Conservation (phyloP, 768 basidiomycete species). For the Mycena pura region DNA sequence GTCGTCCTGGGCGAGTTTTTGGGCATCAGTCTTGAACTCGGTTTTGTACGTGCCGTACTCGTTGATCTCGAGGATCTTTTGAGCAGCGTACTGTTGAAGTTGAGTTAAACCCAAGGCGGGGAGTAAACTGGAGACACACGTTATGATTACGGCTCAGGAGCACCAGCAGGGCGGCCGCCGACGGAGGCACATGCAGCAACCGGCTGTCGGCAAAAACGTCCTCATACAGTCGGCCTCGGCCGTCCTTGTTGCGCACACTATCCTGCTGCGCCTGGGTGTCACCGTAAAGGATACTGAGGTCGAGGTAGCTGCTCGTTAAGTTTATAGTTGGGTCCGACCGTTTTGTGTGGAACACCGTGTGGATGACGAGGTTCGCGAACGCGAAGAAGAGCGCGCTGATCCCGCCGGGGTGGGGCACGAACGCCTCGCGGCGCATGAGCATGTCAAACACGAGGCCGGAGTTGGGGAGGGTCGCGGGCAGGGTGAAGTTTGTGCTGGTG, state of each 20-base stretch:
- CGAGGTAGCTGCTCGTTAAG: conserved; percentile 74
- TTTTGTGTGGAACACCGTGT: conserved; percentile 71
- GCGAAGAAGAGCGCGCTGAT: conserved; percentile 80
- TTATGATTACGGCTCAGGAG: conserved; percentile 79
- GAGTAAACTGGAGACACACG: conserved; percentile 42
- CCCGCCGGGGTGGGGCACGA: conserved; percentile 66
- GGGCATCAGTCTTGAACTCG: conserved; percentile 30
- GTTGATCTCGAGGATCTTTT: conserved; percentile 72
- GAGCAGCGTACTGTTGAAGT: conserved; percentile 66
- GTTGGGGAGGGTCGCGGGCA: conserved; percentile 62
- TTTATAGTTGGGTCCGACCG: conserved; percentile 59
- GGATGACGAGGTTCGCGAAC: conserved; percentile 79
- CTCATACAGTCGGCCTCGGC: conserved; percentile 68
- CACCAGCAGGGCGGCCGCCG: conserved; percentile 70
- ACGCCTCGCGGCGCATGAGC: conserved; percentile 60
- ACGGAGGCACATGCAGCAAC: conserved; percentile 75
- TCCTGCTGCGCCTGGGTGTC: conserved; percentile 53
- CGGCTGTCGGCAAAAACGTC: conserved; percentile 76
- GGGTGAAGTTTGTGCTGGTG: conserved; percentile 50
- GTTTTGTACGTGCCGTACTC: conserved; percentile 58
- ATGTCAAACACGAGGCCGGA: conserved; percentile 74
- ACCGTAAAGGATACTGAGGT: conserved; percentile 79
- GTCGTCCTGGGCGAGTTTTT: conserved; percentile 61
- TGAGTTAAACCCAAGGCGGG: background rate
- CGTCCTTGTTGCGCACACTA: conserved; percentile 64